Percentiles rank a stretch among this genome's conserved stretches.
These are phyloP conservation scores for Fusarium equiseti DNA, from an alignment of 2,329 filamentous ascomycete genomes.

Conservation along the genomic window DNA sequence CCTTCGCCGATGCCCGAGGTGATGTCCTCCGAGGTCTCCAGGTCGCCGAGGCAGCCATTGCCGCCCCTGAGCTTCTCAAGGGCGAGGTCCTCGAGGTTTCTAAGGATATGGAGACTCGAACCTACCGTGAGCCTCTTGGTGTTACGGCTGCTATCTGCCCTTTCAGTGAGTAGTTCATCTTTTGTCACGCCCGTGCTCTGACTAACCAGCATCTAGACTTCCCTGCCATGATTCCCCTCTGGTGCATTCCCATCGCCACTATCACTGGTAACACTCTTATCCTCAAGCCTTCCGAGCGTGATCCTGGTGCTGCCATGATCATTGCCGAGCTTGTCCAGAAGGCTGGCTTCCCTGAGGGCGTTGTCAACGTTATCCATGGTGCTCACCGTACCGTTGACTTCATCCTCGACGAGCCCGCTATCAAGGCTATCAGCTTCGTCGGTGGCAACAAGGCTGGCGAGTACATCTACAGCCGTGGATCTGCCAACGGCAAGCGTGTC, in stretches of 20 bases:
- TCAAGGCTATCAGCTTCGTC: conserved; percentile 90
- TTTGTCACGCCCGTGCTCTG: not conserved
- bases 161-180: conserved; percentile 72
- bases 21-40: conserved; percentile 86
- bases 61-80: conserved; percentile 83
- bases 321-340: conserved; percentile 82
- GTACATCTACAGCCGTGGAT: conserved; percentile 84
- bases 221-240: conserved; percentile 93
- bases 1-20: conserved; percentile 83
- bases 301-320: conserved; percentile 88
- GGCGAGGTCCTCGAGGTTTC: conserved; percentile 87
- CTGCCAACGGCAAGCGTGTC: conserved; percentile 87
- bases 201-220: conserved; percentile 71
- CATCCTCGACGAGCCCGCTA: conserved; percentile 84
- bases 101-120: conserved; percentile 90
- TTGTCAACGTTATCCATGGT: conserved; percentile 86
- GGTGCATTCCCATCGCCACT: conserved; percentile 87
- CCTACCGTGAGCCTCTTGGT: conserved; percentile 84
- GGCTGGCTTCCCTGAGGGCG: conserved; percentile 84
- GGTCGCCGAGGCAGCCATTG: conserved; percentile 86
- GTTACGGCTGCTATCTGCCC: conserved; percentile 88
- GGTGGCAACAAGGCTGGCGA: conserved; percentile 89
- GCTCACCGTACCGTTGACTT: conserved; percentile 86
- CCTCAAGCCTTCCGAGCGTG: conserved; percentile 87
- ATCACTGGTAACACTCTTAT: conserved; percentile 87